phyloP scores from a whole-genome alignment of 306 rosid genomes.

The Gillenia trifoliata region DNA sequence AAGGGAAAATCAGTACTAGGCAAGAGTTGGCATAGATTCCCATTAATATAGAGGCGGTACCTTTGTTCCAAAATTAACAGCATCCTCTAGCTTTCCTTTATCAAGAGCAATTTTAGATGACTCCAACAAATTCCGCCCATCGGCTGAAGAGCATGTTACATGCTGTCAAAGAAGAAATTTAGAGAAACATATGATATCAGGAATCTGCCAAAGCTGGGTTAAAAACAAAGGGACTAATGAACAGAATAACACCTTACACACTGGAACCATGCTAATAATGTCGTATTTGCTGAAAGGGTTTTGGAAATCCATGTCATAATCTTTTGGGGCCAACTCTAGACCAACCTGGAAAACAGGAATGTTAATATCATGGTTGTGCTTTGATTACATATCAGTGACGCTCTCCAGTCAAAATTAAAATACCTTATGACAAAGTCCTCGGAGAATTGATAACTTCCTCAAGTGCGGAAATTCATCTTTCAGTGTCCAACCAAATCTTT shows the following conservation, averaged over 20 bases:
- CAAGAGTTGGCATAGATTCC: not conserved
- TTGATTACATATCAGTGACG: not conserved
- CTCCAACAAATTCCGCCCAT: conserved; percentile 88
- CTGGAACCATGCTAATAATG: conserved; percentile 77
- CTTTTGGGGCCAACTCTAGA: conserved; percentile 77
- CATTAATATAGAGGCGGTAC: conserved; percentile 28
- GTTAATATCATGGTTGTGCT: conserved; percentile 6
- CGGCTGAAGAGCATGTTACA: conserved; percentile 79
- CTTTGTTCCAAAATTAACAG: conserved; percentile 91
- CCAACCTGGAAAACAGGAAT: conserved; percentile 58
- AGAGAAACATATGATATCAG: not conserved
- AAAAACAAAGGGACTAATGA: conserved; percentile 6
- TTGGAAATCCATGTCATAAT: conserved; percentile 71
- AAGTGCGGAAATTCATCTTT: conserved; percentile 71
- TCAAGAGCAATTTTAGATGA: conserved; percentile 92
- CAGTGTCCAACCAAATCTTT: conserved; percentile 71
- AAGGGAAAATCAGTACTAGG: not conserved
- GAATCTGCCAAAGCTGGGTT: not conserved
- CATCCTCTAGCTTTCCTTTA: conserved; percentile 97
- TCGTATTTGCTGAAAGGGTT: conserved; percentile 72
- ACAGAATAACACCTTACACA: conserved; percentile 68
- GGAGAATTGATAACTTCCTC: conserved; percentile 76
- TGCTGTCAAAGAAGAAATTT: conserved; percentile 48
- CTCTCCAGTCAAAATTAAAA: not conserved
- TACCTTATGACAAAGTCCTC: conserved; percentile 93